Evolutionary conservation across 208 protist genomes (phyloP), one percentile per base, ranked within the genome.

Genomic region (Naegleria lovaniensis): DNA sequence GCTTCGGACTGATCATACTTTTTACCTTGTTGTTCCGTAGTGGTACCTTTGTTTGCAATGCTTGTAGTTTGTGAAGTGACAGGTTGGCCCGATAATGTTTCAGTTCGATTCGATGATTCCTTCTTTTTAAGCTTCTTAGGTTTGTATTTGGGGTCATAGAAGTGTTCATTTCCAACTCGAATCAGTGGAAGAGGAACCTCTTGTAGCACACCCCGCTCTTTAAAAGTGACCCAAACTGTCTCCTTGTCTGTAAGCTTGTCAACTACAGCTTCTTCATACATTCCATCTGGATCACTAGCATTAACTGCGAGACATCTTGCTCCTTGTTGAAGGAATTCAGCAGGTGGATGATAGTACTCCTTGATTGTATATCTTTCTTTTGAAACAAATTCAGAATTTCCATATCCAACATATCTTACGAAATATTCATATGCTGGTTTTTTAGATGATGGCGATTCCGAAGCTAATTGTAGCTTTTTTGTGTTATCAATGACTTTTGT

Each of bases 391-490:
- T 25, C 39, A 48, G 13, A 29, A 58, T 88, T 88, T 29, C 85
- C 85, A 88, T 88, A 88, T 38, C 85, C 85, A 39, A 88, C 85
- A 88, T 88, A 88, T 33, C 41, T 58, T 13, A 88, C 85, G 16
- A 38, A n/a, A 58, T 88, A 88, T 29, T 58, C 43, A 58, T 58
- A 40, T 0, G 22, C 5, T 39, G 39, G 85, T 16, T 88, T 88
- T 11, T 88, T 88, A 13, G 6, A 7, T 6, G 9, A 58, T 0
- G 40, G 40, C 11, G 13, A 15, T 40, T 40, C 33, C 43, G 43
- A 48, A 43, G n/a, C 4, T 15, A n/a, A 5, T 7, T 16, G 9
- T 43, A 43, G 13, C n/a, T 88, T 48, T 51, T 51, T 58, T 13
- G 85, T 88, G 19, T 39, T 33, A 38, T 29, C 33, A 59, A 33